phyloP scores from a whole-genome alignment of 306 rosid genomes.

The Dryas octopetala region DNA sequence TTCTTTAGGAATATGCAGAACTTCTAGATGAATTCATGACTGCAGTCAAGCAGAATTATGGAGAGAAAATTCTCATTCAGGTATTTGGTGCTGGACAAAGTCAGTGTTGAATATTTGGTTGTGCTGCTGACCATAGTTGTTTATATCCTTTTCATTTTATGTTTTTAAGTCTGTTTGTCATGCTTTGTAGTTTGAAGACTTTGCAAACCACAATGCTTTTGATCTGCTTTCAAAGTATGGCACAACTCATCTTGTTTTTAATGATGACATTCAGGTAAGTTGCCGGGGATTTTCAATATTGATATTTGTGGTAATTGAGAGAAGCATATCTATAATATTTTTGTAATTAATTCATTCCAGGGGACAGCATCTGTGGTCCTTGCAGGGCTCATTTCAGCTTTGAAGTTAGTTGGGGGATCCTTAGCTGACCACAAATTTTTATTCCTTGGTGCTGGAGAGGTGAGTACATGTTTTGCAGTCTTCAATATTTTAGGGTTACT shows the following conservation, averaged over 20 bases:
- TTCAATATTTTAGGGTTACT: neutral
- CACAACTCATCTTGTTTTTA: slow-evolving; percentile 90
- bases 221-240: slow-evolving; percentile 82
- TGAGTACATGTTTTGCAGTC: slow-evolving; percentile 23
- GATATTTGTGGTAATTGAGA: slow-evolving; percentile 4
- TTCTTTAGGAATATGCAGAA: slow-evolving; percentile 77
- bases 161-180: slow-evolving; percentile 25
- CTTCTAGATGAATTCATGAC: slow-evolving; percentile 85
- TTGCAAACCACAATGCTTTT: slow-evolving; percentile 98
- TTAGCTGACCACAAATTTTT: slow-evolving; percentile 76
- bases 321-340: slow-evolving; percentile 5
- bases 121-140: slow-evolving; percentile 3
- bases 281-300: slow-evolving; percentile 11
- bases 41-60: slow-evolving; percentile 83
- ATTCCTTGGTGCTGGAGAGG: slow-evolving; percentile 99
- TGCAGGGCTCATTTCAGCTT: slow-evolving; percentile 80
- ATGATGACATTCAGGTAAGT: slow-evolving; percentile 90
- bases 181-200: slow-evolving; percentile 86
- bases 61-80: slow-evolving; percentile 91
- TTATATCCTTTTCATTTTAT: slow-evolving; percentile 11
- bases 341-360: slow-evolving; percentile 41
- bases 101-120: slow-evolving; percentile 22
- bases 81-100: slow-evolving; percentile 38
- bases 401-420: slow-evolving; percentile 67
- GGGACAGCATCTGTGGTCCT: slow-evolving; percentile 99